These are phyloP conservation scores for Aureobasidium sp. DNA, from an alignment of 2,329 filamentous ascomycete species.

Conservation along the genomic window DNA sequence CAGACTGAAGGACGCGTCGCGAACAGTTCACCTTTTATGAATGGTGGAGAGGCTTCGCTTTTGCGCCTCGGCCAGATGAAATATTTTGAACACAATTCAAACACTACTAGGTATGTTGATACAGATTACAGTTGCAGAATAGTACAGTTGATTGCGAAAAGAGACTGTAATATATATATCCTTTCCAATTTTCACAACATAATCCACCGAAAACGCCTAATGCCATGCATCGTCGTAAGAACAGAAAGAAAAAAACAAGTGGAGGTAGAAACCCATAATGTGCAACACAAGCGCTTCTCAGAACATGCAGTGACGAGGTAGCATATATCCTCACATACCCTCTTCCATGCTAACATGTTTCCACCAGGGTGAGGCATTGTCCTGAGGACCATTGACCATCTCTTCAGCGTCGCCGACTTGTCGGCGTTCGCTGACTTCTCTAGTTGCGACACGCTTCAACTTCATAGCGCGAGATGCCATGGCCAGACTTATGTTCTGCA, in stretches of 20 bases:
- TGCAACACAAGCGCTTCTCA: neutral
- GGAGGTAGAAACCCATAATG: neutral
- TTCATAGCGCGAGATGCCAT: constrained; percentile 47
- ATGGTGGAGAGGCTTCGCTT: neutral
- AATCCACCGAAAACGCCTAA: neutral
- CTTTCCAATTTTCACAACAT: neutral
- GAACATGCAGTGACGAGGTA: neutral
- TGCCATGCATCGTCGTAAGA: neutral
- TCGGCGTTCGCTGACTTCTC: constrained; percentile 75
- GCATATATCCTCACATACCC: constrained; percentile 26
- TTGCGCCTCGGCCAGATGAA: neutral
- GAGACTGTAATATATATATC: neutral
- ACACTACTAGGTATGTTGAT: no score
- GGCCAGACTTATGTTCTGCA: constrained; percentile 38
- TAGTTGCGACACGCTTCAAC: constrained; percentile 51
- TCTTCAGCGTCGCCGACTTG: constrained; percentile 85
- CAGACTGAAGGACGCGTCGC: neutral
- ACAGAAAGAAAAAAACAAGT: neutral
- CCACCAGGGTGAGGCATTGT: constrained; percentile 33
- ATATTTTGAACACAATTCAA: no score
- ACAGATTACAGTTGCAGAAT: neutral
- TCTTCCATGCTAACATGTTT: constrained; percentile 41
- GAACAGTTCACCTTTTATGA: neutral
- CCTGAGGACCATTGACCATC: constrained; percentile 49
- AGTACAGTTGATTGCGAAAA: neutral